These are phyloP conservation scores for Termitomyces sp. DNA, from an alignment of 768 basidiomycete genomes.

Conservation along the genomic window DNA sequence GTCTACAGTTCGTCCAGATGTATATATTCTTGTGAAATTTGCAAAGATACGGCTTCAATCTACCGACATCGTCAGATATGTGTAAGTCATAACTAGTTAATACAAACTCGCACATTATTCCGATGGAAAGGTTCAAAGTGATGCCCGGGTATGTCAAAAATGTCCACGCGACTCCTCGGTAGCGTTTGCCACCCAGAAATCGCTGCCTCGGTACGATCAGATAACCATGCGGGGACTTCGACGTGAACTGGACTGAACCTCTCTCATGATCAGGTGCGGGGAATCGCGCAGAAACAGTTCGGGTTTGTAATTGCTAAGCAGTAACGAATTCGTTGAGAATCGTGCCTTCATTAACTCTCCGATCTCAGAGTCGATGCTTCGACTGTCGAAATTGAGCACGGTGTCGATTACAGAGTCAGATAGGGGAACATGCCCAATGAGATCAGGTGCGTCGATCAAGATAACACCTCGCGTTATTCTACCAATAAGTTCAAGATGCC, in stretches of 20 bases:
- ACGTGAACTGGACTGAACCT: conserved; percentile 30
- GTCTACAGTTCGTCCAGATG: not conserved
- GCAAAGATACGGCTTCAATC: not conserved
- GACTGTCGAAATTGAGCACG: conserved; percentile 27
- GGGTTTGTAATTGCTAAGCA: conserved; percentile 46
- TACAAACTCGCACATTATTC: conserved; percentile 33
- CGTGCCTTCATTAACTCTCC: conserved; percentile 35
- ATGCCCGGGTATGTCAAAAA: conserved; percentile 57
- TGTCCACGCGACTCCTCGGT: conserved; percentile 28
- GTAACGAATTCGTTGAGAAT: conserved; percentile 37
- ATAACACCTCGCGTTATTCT: conserved; percentile 48
- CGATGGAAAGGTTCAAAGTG: conserved; percentile 57
- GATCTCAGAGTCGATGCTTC: conserved; percentile 23
- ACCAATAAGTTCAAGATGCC: conserved; percentile 39
- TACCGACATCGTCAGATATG: not conserved
- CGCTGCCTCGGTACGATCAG: conserved; percentile 31
- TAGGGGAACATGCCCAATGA: conserved; percentile 44
- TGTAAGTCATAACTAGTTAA: not conserved
- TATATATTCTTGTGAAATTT: not conserved
- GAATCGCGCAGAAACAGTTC: conserved; percentile 14
- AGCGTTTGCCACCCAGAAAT: conserved; percentile 44
- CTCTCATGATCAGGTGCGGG: conserved; percentile 38
- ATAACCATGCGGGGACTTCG: conserved; percentile 46
- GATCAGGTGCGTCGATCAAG: conserved; percentile 63
- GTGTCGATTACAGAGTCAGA: conserved; percentile 45